phyloP scores from a whole-genome alignment of 225 moss, liverwort and hornwort species.

The Neckera pumila region DNA sequence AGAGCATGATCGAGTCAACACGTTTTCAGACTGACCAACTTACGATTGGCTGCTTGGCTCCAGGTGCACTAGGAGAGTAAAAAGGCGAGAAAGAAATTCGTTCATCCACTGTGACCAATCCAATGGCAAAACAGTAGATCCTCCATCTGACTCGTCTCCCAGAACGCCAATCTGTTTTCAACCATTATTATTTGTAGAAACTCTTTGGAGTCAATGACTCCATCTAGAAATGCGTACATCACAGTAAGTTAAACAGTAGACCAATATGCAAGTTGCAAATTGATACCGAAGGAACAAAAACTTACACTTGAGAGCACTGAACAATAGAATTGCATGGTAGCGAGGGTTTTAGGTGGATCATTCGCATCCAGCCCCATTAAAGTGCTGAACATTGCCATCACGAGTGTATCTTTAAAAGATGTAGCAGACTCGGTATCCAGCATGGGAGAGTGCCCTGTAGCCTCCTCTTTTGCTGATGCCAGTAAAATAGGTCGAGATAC shows the following conservation, averaged over 20 bases:
- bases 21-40: constrained; percentile 35
- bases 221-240: neutral
- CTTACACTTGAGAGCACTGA: constrained; percentile 92
- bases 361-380: constrained; percentile 98
- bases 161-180: constrained; percentile 70
- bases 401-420: constrained; percentile 78
- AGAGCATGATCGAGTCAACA: neutral
- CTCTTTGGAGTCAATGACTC: neutral
- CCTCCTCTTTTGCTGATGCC: constrained; percentile 73
- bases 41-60: constrained; percentile 95
- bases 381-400: constrained; percentile 97
- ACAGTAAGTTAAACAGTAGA: neutral
- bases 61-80: constrained; percentile 79
- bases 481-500: constrained; percentile 86
- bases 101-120: constrained; percentile 99
- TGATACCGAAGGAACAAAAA: neutral
- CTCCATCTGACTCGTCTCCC: constrained; percentile 90
- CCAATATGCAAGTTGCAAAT: neutral
- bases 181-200: neutral
- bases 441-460: constrained; percentile 38
- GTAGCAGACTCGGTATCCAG: constrained; percentile 50
- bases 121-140: constrained; percentile 68
- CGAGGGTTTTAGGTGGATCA: constrained; percentile 97
- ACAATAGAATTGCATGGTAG: constrained; percentile 94
- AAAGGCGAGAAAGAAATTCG: constrained; percentile 96